Conservation (phyloP, 1,284 basidiomycete genomes). For the Austropuccinia psidii region DNA sequence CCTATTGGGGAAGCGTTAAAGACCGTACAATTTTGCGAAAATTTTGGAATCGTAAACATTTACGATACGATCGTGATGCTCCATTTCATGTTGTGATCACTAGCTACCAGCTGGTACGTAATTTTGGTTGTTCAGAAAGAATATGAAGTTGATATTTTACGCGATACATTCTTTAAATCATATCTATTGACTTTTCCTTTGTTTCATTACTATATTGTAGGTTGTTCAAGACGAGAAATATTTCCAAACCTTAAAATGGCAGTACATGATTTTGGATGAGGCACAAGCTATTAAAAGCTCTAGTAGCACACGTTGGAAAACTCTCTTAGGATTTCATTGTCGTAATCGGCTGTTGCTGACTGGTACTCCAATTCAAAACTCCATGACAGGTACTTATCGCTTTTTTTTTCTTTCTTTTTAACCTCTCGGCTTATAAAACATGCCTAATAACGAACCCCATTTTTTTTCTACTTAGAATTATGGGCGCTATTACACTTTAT, state of each 20-base stretch:
- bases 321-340: slow-evolving; percentile 88
- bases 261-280: slow-evolving; percentile 99
- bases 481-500: slow-evolving; percentile 99
- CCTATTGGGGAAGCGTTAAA: slow-evolving; percentile 98
- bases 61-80: slow-evolving; percentile 88
- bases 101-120: slow-evolving; percentile 80
- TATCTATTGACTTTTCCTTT: slow-evolving; percentile 37
- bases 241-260: slow-evolving; percentile 96
- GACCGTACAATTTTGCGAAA: slow-evolving; percentile 89
- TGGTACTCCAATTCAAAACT: slow-evolving; percentile 98
- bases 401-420: background rate
- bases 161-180: background rate
- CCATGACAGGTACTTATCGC: slow-evolving; percentile 77
- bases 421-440: background rate
- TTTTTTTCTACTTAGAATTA: slow-evolving; percentile 59
- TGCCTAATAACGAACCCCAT: slow-evolving; percentile 33
- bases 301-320: slow-evolving; percentile 95
- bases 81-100: slow-evolving; percentile 97
- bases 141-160: background rate
- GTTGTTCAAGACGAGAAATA: slow-evolving; percentile 97
- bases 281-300: slow-evolving; percentile 99
- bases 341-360: slow-evolving; percentile 91
- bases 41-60: slow-evolving; percentile 97
- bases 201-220: slow-evolving; percentile 49
- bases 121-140: background rate